These are phyloP conservation scores for Austroboletus festivus DNA, from an alignment of 768 basidiomycete species.

Conservation along the genomic window DNA sequence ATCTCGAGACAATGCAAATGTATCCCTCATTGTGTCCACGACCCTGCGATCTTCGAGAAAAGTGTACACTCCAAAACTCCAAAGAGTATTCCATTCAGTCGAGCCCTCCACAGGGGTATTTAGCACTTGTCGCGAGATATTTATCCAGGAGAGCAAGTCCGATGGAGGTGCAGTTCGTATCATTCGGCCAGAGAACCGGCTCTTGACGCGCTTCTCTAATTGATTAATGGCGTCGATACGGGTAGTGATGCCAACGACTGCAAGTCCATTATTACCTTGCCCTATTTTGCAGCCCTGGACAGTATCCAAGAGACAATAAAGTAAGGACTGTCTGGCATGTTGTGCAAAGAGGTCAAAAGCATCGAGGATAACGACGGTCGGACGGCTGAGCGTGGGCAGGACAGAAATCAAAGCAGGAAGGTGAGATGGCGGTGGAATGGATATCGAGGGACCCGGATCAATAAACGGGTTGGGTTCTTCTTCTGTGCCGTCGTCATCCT, in stretches of 20 bases:
- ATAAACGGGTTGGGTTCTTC: conserved; percentile 52
- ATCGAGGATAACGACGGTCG: conserved; percentile 82
- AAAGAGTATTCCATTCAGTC: conserved; percentile 57
- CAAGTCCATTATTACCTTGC: conserved; percentile 61
- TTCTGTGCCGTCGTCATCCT: conserved; percentile 31
- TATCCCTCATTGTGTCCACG: conserved; percentile 48
- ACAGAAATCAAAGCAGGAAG: conserved; percentile 72
- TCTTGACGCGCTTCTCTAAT: conserved; percentile 96
- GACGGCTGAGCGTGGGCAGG: conserved; percentile 75
- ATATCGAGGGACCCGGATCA: conserved; percentile 33
- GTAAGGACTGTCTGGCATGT: conserved; percentile 86
- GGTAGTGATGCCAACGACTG: conserved; percentile 82
- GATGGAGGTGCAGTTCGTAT: conserved; percentile 68
- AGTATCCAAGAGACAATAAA: conserved; percentile 95
- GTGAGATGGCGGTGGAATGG: conserved; percentile 64
- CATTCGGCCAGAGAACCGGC: conserved; percentile 91
- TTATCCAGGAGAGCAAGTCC: conserved; percentile 47
- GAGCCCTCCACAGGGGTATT: conserved; percentile 23
- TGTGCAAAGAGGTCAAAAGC: conserved; percentile 91
- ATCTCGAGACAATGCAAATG: conserved; percentile 60
- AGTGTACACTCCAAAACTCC: conserved; percentile 54
- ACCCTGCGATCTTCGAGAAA: conserved; percentile 53
- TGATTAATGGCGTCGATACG: conserved; percentile 85
- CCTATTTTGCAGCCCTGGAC: conserved; percentile 79
- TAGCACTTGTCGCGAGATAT: conserved; percentile 48